Evolutionary conservation across 208 protist genomes (phyloP).

Genomic region (Trypanosoma brucei): DNA sequence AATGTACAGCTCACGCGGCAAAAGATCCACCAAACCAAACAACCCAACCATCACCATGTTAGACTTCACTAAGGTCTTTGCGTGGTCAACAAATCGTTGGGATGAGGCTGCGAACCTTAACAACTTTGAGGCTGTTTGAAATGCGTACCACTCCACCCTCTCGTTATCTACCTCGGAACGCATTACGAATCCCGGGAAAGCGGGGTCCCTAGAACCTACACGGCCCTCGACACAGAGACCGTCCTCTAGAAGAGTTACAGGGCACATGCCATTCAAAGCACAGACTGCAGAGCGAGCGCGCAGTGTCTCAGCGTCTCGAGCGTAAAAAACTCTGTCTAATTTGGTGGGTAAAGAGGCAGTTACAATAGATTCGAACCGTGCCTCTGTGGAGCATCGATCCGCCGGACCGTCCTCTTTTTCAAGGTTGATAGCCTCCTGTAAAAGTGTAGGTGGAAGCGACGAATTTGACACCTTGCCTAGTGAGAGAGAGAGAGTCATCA

Average conservation of each 20-base stretch:
- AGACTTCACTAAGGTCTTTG: background rate
- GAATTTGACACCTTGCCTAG: conserved; percentile 36
- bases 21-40: conserved; percentile 38
- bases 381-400: conserved; percentile 17
- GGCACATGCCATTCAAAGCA: conserved; percentile 26
- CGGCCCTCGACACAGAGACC: conserved; percentile 22
- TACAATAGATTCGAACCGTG: conserved; percentile 18
- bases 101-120: conserved; percentile 50
- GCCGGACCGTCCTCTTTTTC: conserved; percentile 12
- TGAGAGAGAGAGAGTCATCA: conserved; percentile 46
- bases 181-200: conserved; percentile 27
- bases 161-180: background rate
- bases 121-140: conserved; percentile 43
- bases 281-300: conserved; percentile 9
- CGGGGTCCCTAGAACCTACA: conserved; percentile 19
- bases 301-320: conserved; percentile 12
- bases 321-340: conserved; percentile 9
- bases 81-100: conserved; percentile 29
- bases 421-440: conserved; percentile 33
- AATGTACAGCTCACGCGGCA: conserved; percentile 83
- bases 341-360: conserved; percentile 5
- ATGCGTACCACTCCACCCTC: conserved; percentile 41
- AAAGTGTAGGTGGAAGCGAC: conserved; percentile 36
- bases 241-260: conserved; percentile 23
- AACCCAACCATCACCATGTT: conserved; percentile 27